Conservation (phyloP, 2,329 filamentous ascomycete genomes). For the Cytospora leucostoma region DNA sequence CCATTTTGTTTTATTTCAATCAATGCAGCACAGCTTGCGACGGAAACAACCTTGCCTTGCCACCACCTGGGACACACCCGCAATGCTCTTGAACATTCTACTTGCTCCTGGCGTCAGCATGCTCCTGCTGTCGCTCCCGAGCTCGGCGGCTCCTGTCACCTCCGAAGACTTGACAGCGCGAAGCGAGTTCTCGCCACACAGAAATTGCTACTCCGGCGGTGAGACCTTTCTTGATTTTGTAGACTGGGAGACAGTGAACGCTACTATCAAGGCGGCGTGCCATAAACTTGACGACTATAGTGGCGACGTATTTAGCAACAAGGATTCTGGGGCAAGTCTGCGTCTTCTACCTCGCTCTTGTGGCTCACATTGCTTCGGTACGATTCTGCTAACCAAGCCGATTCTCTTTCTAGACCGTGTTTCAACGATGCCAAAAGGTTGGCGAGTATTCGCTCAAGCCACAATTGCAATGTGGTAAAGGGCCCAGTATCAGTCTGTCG, state of each 20-base stretch:
- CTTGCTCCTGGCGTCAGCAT: not conserved
- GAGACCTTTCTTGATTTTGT: not conserved
- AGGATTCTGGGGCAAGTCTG: not conserved
- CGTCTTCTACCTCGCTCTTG: not conserved
- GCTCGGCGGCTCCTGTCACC: not conserved
- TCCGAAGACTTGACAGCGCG: not conserved
- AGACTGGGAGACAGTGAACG: constrained; percentile 5
- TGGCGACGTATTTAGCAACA: constrained; percentile 2
- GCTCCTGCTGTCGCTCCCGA: not conserved
- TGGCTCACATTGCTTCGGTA: too few species aligned
- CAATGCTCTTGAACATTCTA: too few species aligned
- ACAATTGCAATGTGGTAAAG: not conserved
- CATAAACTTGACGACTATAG: not conserved
- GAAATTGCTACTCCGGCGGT: constrained; percentile 2
- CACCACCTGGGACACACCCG: too few species aligned
- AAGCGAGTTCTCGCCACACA: constrained; percentile 2
- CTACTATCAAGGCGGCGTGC: constrained; percentile 1
- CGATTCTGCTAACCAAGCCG: not conserved
- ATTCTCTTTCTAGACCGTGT: not conserved
- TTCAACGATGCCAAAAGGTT: too few species aligned
- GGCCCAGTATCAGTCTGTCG: constrained; percentile 2
- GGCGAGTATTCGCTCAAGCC: not conserved
- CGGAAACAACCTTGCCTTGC: too few species aligned
- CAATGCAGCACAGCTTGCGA: too few species aligned
- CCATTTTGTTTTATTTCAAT: too few species aligned